These are phyloP conservation scores for Fusarium chuoi DNA, from an alignment of 2,329 filamentous ascomycete genomes.

Conservation along the genomic window DNA sequence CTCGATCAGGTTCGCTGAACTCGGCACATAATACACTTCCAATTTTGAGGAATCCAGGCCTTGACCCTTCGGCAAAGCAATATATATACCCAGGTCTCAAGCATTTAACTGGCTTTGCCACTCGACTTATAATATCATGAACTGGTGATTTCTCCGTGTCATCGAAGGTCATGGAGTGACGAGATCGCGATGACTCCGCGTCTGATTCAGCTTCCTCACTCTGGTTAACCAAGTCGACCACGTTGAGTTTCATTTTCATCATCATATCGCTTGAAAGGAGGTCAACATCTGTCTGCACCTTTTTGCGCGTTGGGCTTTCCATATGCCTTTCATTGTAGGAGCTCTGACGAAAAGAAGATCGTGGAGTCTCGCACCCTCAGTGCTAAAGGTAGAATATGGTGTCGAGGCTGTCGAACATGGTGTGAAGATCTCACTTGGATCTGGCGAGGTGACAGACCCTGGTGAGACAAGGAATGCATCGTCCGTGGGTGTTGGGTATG, in stretches of 20 bases:
- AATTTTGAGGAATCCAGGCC: slow-evolving; percentile 19
- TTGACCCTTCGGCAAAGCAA: slow-evolving; percentile 10
- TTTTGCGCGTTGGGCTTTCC: slow-evolving; percentile 10
- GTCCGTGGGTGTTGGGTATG: background rate
- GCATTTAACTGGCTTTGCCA: background rate
- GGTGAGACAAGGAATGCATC: background rate
- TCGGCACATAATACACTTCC: background rate
- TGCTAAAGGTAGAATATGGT: slow-evolving; percentile 1
- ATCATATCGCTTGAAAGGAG: background rate
- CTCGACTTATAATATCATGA: background rate
- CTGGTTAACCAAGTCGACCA: background rate
- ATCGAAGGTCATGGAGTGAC: background rate
- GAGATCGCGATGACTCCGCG: background rate
- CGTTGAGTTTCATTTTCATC: background rate
- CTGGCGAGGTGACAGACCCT: slow-evolving; percentile 13
- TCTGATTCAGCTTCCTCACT: background rate
- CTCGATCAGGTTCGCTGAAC: background rate
- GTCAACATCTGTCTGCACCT: too few species aligned
- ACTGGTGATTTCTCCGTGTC: background rate
- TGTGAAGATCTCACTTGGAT: slow-evolving; percentile 15
- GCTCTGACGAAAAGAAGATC: background rate
- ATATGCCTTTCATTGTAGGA: background rate
- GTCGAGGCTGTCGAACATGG: slow-evolving; percentile 8
- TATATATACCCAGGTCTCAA: slow-evolving; percentile 1
- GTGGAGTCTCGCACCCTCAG: background rate